phyloP scores from a whole-genome alignment of 306 rosid species.

The Betula pendula region DNA sequence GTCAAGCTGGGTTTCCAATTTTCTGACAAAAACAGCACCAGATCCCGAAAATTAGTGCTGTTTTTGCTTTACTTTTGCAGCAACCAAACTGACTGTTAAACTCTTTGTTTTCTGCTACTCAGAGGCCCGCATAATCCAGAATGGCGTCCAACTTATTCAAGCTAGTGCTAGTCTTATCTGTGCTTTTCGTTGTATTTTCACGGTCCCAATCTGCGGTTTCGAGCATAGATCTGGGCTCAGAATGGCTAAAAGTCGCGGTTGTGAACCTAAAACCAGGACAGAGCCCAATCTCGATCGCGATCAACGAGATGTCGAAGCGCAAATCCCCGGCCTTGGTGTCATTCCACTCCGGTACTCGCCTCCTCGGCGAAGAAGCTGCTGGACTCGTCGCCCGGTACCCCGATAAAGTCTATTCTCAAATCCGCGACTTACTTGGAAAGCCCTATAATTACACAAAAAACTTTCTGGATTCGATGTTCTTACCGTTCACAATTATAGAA shows the following conservation, averaged over 20 bases:
- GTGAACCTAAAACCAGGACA: constrained; percentile 94
- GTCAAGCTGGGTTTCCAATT: not conserved
- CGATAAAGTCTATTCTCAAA: constrained; percentile 73
- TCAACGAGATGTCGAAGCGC: constrained; percentile 95
- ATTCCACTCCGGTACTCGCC: constrained; percentile 75
- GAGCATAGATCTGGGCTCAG: constrained; percentile 98
- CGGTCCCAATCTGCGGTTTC: constrained; percentile 86
- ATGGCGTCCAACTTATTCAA: constrained; percentile 63
- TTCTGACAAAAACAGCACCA: not conserved
- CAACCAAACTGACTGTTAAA: not conserved
- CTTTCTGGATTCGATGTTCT: constrained; percentile 60
- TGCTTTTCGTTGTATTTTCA: constrained; percentile 37
- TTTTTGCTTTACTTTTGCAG: not conserved
- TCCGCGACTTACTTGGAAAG: constrained; percentile 77
- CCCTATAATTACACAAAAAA: constrained; percentile 51
- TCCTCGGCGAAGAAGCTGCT: constrained; percentile 91
- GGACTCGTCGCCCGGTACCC: constrained; percentile 90
- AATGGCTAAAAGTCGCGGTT: constrained; percentile 86
- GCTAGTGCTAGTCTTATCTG: constrained; percentile 43
- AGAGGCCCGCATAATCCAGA: constrained; percentile 35
- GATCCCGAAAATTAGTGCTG: not conserved
- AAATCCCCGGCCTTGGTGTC: constrained; percentile 85
- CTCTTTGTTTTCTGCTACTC: constrained; percentile 22
- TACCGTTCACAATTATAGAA: constrained; percentile 66
- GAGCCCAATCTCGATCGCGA: constrained; percentile 83